Evolutionary conservation across 2,329 filamentous ascomycete species (phyloP), one percentile per base, ranked within the genome.

Genomic region (Fusarium paranaense): DNA sequence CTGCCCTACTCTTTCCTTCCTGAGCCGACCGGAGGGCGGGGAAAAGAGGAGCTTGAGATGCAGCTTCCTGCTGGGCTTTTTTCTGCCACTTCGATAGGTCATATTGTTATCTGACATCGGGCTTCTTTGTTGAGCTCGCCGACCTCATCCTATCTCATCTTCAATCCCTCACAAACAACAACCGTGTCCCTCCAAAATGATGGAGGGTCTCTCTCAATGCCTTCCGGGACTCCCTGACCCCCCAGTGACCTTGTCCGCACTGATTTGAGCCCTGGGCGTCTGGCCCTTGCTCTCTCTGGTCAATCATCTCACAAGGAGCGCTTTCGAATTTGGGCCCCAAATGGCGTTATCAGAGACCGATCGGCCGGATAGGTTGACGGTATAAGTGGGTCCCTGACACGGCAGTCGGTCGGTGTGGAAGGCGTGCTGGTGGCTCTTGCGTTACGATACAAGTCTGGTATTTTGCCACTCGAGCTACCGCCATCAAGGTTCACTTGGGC

Each of bases 321-420:
- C 69, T 78, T 68, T 78, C 67, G 52, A 78, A 78, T 78, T 76
- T 74, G 54, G 52, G 58, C 25, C 70, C 35, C 27, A 68, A 70
- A 78, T 78, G 76, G 76, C 76, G 76, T 78, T 78, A 78, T 78
- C 76, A 73, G 66, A 71, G 45, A 67, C 75, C 72, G 75, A 78
- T 78, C 75, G 74, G 69, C 40, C 67, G 73, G 73, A 70, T 67
- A 70, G 58, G 56, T 66, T 75, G 66, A 59, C 62, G 68, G 64
- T 57, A 76, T 69, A 73, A 74, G 75, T 70, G 76, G 76, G 22
- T 20, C 62, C 66, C 35, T 11, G 42, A 61, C 62, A 64, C 76
- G 76, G 76, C 74, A 78, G 58, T 78, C 76, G 76, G 76, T 70
- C 65, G 25, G 67, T 64, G 52, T 69, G 54, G 25, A 58, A 60